These are phyloP conservation scores for Rhizophagus prolifer DNA, from an alignment of 192 early-diverging fungal genomes.

Conservation along the genomic window DNA sequence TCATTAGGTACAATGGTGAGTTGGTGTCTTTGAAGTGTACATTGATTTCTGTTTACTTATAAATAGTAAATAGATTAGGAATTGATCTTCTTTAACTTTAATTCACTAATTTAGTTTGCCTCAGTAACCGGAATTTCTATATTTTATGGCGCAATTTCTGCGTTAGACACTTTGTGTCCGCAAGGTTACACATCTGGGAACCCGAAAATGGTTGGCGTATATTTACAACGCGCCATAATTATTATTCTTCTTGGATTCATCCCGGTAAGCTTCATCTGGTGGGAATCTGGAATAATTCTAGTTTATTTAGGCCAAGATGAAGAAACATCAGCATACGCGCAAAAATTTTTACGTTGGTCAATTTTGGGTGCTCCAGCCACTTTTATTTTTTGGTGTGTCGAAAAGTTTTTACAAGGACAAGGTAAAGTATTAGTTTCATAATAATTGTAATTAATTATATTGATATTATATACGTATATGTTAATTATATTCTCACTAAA, in stretches of 20 bases:
- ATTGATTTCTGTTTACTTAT: not conserved
- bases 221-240: constrained; percentile 79
- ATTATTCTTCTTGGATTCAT: constrained; percentile 68
- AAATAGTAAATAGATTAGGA: not conserved
- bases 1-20: constrained; percentile 66
- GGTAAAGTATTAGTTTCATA: constrained; percentile 35
- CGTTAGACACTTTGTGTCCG: constrained; percentile 75
- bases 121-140: constrained; percentile 68
- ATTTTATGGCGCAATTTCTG: constrained; percentile 66
- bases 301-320: constrained; percentile 74
- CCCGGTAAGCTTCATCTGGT: constrained; percentile 70
- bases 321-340: constrained; percentile 63
- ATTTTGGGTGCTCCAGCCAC: constrained; percentile 74
- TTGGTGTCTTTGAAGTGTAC: not conserved
- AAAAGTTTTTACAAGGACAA: constrained; percentile 87
- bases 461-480: not conserved
- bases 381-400: constrained; percentile 82
- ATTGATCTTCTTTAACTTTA: not conserved
- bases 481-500: not conserved
- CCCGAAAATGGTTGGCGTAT: constrained; percentile 71
- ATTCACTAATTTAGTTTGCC: constrained; percentile 41
- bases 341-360: constrained; percentile 65
- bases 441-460: not conserved
- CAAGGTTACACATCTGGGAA: constrained; percentile 68
- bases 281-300: constrained; percentile 65